Conservation (phyloP, 2,329 filamentous ascomycete genomes). For the Pseudogymnoascus sp. region DNA sequence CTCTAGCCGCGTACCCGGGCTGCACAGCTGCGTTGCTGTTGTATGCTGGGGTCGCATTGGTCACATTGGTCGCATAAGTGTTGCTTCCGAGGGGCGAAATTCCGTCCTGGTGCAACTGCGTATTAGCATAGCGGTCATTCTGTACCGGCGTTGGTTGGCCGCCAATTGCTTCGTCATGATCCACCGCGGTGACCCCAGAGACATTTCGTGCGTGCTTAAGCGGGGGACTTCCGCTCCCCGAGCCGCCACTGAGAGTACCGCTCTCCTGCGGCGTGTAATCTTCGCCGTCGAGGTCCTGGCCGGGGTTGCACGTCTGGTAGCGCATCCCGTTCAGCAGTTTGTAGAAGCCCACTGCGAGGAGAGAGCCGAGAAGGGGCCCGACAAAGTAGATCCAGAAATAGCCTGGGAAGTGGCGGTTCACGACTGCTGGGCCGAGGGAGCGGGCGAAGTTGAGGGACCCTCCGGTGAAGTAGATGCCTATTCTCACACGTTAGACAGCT, state of each 20-base stretch:
- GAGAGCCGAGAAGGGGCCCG: conserved; percentile 41
- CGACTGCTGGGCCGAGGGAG: conserved; percentile 38
- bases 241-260: not conserved
- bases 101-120: not conserved
- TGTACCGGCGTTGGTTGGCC: not conserved
- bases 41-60: not conserved
- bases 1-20: not conserved
- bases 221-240: not conserved
- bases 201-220: not conserved
- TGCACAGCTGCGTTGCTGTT: not conserved
- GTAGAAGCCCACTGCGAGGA: conserved; percentile 43
- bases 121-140: not conserved
- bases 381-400: conserved; percentile 45
- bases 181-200: conserved; percentile 1
- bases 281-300: conserved; percentile 31
- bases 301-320: conserved; percentile 42
- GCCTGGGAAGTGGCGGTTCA: conserved; percentile 32
- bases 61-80: not conserved
- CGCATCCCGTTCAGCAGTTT: conserved; percentile 42
- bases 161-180: not conserved
- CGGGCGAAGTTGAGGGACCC: conserved; percentile 40
- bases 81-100: not conserved
- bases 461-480: conserved; percentile 40
- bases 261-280: not conserved
- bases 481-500: conserved; percentile 1